Percentiles rank a stretch among this genome's conserved stretches.
Conservation (phyloP, 495 filamentous ascomycete genomes). For the Trichoderma gamsii region DNA sequence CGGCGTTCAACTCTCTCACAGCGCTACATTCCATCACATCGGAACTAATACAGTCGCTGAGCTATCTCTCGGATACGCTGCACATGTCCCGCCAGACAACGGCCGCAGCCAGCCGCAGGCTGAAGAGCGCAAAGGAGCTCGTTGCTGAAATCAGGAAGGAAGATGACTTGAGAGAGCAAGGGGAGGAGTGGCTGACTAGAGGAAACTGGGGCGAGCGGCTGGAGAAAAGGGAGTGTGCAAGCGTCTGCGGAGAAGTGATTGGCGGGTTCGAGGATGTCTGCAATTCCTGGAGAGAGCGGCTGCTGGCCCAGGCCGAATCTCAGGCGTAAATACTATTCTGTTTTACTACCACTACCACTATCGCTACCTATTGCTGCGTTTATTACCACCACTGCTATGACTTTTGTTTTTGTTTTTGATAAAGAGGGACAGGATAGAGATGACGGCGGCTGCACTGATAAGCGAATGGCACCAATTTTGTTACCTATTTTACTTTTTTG, state of each 20-base stretch:
- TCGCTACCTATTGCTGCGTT: not conserved
- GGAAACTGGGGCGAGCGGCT: constrained; percentile 77
- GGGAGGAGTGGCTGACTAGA: constrained; percentile 68
- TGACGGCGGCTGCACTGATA: constrained; percentile 8
- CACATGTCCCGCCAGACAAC: constrained; percentile 91
- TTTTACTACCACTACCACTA: too few species aligned
- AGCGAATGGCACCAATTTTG: constrained; percentile 2
- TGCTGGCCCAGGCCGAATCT: constrained; percentile 43
- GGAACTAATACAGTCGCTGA: constrained; percentile 73
- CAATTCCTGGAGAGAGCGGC: constrained; percentile 47
- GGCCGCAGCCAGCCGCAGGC: constrained; percentile 64
- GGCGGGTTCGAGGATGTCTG: constrained; percentile 88
- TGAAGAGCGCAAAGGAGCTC: constrained; percentile 70
- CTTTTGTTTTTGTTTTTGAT: not conserved
- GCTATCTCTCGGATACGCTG: constrained; percentile 80
- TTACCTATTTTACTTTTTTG: not conserved
- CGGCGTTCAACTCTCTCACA: constrained; percentile 50
- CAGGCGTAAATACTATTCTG: constrained; percentile 6
- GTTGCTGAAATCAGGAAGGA: constrained; percentile 79
- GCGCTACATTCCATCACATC: constrained; percentile 61
- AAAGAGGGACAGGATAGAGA: not conserved
- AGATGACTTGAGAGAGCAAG: constrained; percentile 72
- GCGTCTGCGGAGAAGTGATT: constrained; percentile 76
- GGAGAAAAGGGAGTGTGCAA: constrained; percentile 66
- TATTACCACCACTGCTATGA: not conserved